Evolutionary conservation across 768 basidiomycete genomes (phyloP).

Genomic region (Amylocystis lapponica): DNA sequence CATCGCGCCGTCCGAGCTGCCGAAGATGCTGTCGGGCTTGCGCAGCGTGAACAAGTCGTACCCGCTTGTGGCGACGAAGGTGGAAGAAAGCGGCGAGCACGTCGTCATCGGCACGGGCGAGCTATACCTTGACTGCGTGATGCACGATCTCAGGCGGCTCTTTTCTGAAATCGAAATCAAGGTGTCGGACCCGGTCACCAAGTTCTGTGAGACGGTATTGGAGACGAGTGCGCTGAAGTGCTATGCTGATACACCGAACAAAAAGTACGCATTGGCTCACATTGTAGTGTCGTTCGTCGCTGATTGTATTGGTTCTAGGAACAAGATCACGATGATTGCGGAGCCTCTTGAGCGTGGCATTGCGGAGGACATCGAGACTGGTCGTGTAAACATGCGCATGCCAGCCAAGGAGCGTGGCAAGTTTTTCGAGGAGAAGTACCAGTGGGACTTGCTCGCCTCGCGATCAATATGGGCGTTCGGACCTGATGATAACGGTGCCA

Average conservation of each 20-base stretch:
- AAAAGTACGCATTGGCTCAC: slow-evolving; percentile 59
- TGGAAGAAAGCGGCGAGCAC: slow-evolving; percentile 98
- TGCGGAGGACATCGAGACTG: slow-evolving; percentile 93
- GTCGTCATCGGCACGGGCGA: slow-evolving; percentile 96
- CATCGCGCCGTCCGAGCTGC: slow-evolving; percentile 93
- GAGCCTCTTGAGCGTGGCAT: slow-evolving; percentile 95
- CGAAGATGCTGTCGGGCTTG: slow-evolving; percentile 96
- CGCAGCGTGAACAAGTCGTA: slow-evolving; percentile 98
- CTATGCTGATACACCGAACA: slow-evolving; percentile 99
- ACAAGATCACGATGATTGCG: slow-evolving; percentile 98
- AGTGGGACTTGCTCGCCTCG: slow-evolving; percentile 96
- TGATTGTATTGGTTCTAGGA: slow-evolving; percentile 45
- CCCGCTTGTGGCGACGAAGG: slow-evolving; percentile 89
- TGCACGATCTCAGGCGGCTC: slow-evolving; percentile 89
- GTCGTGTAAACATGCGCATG: slow-evolving; percentile 92
- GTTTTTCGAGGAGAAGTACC: slow-evolving; percentile 95
- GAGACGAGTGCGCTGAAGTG: slow-evolving; percentile 98
- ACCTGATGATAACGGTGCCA: slow-evolving; percentile 92
- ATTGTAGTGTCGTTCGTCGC: background rate
- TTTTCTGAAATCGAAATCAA: slow-evolving; percentile 99
- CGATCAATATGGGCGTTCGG: slow-evolving; percentile 99
- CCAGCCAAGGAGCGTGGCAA: slow-evolving; percentile 90
- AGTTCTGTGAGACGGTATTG: slow-evolving; percentile 96
- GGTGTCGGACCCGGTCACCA: slow-evolving; percentile 97
- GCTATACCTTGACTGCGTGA: slow-evolving; percentile 91